phyloP scores from a whole-genome alignment of 2,329 filamentous ascomycete genomes.

The Hypoxylon sp. region DNA sequence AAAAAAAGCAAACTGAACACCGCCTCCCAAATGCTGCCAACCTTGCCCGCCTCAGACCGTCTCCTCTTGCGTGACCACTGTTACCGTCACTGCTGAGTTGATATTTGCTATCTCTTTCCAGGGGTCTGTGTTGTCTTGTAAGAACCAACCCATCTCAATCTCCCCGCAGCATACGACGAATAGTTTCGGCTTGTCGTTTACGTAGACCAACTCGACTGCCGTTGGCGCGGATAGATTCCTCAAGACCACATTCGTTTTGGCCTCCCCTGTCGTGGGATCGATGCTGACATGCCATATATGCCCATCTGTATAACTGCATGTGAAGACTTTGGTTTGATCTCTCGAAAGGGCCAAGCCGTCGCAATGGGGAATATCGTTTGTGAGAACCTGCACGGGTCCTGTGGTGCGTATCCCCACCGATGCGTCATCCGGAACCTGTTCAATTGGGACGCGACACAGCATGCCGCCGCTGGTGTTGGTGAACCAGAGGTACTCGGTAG shows the following conservation, averaged over 20 bases:
- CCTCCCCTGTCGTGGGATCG: conserved; percentile 41
- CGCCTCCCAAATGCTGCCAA: conserved; percentile 18
- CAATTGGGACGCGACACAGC: conserved; percentile 47
- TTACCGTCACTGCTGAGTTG: conserved; percentile 44
- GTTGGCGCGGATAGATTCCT: conserved; percentile 48
- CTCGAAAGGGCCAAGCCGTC: conserved; percentile 46
- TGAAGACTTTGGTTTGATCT: conserved; percentile 45
- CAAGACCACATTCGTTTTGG: conserved; percentile 38
- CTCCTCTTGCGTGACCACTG: conserved; percentile 38
- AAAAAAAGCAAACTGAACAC: conserved; percentile 19
- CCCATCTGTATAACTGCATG: conserved; percentile 47
- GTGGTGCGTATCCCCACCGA: conserved; percentile 40
- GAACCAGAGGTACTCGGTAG: conserved; percentile 45
- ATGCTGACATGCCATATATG: conserved; percentile 45
- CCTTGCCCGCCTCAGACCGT: conserved; percentile 19
- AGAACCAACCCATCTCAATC: conserved; percentile 49
- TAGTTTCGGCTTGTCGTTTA: conserved; percentile 42
- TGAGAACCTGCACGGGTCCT: conserved; percentile 44
- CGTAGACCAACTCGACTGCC: conserved; percentile 42
- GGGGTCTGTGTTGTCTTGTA: conserved; percentile 42
- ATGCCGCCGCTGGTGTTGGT: conserved; percentile 49
- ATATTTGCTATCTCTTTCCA: conserved; percentile 47
- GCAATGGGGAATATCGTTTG: conserved; percentile 46
- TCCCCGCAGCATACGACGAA: conserved; percentile 49
- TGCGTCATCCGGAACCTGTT: conserved; percentile 31